Evolutionary conservation across 805 yeast genomes (phyloP).

Genomic region (Candida pini): DNA sequence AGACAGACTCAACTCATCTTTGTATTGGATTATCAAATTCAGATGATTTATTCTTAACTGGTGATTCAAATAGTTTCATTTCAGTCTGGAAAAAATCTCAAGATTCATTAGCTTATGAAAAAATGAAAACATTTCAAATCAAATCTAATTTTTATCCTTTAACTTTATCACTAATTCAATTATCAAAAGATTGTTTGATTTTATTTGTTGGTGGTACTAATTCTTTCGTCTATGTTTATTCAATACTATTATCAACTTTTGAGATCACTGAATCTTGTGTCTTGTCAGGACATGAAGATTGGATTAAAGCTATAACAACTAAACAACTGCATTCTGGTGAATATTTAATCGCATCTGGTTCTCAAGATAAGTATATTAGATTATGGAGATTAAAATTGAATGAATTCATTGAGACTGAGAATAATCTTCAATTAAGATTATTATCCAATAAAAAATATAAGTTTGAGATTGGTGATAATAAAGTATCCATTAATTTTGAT

Average conservation of each 20-base stretch:
- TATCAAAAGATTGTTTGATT: conserved; percentile 33
- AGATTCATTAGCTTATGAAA: conserved; percentile 17
- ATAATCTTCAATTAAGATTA: conserved; percentile 42
- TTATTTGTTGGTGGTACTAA: conserved; percentile 74
- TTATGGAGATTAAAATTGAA: conserved; percentile 72
- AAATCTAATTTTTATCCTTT: conserved; percentile 47
- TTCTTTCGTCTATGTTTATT: conserved; percentile 46
- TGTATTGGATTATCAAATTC: conserved; percentile 38
- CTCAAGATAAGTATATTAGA: conserved; percentile 89
- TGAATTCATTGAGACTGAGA: conserved; percentile 50
- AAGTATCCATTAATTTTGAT: conserved; percentile 70
- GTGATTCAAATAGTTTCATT: conserved; percentile 58
- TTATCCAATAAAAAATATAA: conserved; percentile 71
- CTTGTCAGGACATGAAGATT: conserved; percentile 90
- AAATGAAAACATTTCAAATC: conserved; percentile 30
- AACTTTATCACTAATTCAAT: conserved; percentile 29
- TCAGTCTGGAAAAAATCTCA: conserved; percentile 42
- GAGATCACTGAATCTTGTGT: conserved; percentile 39
- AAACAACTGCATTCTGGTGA: conserved; percentile 45
- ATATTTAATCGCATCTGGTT: conserved; percentile 75
- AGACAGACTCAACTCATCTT: conserved; percentile 48
- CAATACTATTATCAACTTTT: conserved; percentile 19
- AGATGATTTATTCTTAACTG: conserved; percentile 44
- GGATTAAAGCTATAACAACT: conserved; percentile 77
- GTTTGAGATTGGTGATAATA: conserved; percentile 33